phyloP scores from a whole-genome alignment of 441 rosid genomes.

The Cnidoscolus chayamansa region DNA sequence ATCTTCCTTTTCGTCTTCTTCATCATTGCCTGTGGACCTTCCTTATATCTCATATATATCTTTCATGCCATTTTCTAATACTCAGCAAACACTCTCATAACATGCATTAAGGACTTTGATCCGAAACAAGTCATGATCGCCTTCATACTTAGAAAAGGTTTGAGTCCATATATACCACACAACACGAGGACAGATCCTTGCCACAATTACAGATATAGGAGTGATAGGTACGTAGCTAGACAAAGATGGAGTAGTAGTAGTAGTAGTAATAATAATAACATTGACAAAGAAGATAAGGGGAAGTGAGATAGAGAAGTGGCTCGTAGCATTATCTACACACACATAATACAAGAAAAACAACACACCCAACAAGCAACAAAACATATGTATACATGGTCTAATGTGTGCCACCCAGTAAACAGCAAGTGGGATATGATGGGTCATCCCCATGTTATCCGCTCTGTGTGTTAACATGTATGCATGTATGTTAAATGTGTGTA shows the following conservation, averaged over 20 bases:
- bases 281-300: constrained; percentile 22
- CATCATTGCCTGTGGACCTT: background rate
- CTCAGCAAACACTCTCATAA: no score
- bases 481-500: background rate
- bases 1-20: background rate
- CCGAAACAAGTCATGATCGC: no score
- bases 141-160: no score
- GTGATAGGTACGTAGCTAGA: constrained; percentile 3
- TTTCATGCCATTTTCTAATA: background rate
- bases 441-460: constrained; percentile 19
- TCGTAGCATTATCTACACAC: constrained; percentile 17
- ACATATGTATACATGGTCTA: constrained; percentile 18
- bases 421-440: constrained; percentile 18
- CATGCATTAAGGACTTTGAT: no score
- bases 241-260: no score
- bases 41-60: background rate
- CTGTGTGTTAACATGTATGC: background rate
- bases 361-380: background rate
- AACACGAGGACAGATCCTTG: constrained; percentile 15
- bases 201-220: constrained; percentile 31
- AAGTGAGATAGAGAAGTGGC: constrained; percentile 1
- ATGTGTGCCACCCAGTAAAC: constrained; percentile 30
- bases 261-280: background rate
- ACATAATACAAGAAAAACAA: background rate
- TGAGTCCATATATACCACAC: no score